Percentiles rank a stretch among this genome's conserved stretches.
Conservation (phyloP, 176 grass and related monocot genomes). For the Oryza rufipogon region DNA sequence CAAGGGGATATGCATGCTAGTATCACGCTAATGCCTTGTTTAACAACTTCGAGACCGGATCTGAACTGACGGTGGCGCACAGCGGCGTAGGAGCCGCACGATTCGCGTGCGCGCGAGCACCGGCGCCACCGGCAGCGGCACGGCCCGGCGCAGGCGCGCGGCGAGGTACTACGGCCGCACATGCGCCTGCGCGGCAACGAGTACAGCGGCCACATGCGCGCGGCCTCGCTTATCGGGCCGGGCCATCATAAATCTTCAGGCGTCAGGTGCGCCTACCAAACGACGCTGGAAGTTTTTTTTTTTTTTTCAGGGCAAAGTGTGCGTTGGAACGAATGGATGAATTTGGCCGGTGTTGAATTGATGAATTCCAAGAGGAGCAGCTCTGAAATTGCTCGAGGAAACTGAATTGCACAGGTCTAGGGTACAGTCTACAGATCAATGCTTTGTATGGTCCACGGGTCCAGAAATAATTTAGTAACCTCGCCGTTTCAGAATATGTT, state of each 20-base stretch:
- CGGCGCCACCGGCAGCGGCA: background rate
- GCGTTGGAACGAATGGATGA: background rate
- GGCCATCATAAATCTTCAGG: background rate
- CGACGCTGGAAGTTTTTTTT: background rate
- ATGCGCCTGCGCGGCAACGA: constrained; percentile 13
- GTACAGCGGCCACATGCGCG: constrained; percentile 17
- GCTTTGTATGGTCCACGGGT: too few species aligned
- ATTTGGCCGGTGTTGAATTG: background rate
- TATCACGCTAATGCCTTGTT: background rate
- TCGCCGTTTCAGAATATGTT: too few species aligned
- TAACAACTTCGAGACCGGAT: background rate
- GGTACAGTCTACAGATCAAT: too few species aligned
- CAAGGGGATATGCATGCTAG: background rate
- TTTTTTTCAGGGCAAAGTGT: background rate
- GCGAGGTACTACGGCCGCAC: constrained; percentile 41
- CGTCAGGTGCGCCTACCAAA: background rate
- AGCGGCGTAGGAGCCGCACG: background rate
- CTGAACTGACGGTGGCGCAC: background rate
- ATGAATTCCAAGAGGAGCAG: background rate
- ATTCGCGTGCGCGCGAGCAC: background rate
- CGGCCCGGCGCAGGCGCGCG: background rate
- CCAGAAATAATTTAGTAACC: too few species aligned
- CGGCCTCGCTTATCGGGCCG: constrained; percentile 29
- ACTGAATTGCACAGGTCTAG: too few species aligned
- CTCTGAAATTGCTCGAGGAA: background rate